Conservation (phyloP, 768 basidiomycete species). For the Suillus lakei region DNA sequence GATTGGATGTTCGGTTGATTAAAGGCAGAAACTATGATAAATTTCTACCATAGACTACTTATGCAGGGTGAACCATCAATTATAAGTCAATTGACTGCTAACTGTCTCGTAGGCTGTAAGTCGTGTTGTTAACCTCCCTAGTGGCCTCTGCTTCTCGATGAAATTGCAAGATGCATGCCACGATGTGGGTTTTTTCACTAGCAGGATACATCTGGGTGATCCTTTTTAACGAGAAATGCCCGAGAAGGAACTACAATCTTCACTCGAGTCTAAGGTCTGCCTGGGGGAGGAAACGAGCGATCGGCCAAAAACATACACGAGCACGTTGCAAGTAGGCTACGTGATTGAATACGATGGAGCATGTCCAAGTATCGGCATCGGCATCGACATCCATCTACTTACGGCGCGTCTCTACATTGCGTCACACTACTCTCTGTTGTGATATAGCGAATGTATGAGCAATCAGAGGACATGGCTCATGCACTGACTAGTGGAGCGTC, state of each 20-base stretch:
- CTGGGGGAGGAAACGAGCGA: too few relatives aligned
- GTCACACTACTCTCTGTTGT: too few relatives aligned
- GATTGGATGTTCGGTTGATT: constrained; percentile 17
- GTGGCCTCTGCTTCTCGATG: background rate
- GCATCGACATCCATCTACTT: too few relatives aligned
- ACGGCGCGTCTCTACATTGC: too few relatives aligned
- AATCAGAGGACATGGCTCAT: too few relatives aligned
- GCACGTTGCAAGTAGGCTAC: too few relatives aligned
- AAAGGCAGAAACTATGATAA: background rate
- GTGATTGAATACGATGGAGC: too few relatives aligned
- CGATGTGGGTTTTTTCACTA: background rate
- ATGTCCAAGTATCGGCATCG: too few relatives aligned
- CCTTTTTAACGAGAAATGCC: background rate
- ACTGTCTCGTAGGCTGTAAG: background rate
- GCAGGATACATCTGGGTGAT: background rate
- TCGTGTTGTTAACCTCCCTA: background rate
- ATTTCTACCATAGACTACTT: background rate
- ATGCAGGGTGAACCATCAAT: background rate
- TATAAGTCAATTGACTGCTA: background rate
- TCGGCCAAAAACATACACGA: too few relatives aligned
- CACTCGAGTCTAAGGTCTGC: background rate
- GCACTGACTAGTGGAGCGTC: too few relatives aligned
- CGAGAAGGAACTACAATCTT: background rate
- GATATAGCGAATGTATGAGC: too few relatives aligned
- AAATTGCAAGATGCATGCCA: background rate